Conservation (phyloP, 495 filamentous ascomycete species). For the Penicillium canariense region DNA sequence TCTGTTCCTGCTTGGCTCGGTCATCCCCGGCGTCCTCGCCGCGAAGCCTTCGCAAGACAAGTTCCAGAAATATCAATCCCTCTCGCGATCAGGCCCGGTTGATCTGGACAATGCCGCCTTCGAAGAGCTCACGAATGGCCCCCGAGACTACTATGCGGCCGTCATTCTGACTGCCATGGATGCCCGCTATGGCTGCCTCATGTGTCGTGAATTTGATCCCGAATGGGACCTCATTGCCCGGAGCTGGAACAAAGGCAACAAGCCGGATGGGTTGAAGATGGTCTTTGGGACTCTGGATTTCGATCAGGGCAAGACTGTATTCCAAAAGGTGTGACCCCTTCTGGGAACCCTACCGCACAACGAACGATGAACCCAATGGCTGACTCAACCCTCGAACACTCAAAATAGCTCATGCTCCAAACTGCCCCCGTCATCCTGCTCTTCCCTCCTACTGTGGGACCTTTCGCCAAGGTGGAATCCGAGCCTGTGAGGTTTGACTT, state of each 20-base stretch:
- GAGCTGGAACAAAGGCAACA: conserved; percentile 84
- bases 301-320: conserved; percentile 74
- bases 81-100: conserved; percentile 65
- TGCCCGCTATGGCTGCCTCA: conserved; percentile 75
- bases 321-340: conserved; percentile 66
- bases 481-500: conserved; percentile 86
- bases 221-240: conserved; percentile 88
- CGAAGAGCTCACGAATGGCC: conserved; percentile 66
- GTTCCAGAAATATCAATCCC: conserved; percentile 66
- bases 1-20: conserved; percentile 51
- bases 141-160: conserved; percentile 79
- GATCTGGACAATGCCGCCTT: conserved; percentile 75
- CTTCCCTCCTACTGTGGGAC: conserved; percentile 86
- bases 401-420: conserved; percentile 78
- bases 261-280: conserved; percentile 65
- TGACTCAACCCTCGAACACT: neutral
- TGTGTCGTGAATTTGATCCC: conserved; percentile 88
- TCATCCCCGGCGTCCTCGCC: conserved; percentile 42
- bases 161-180: conserved; percentile 89
- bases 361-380: neutral
- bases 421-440: conserved; percentile 87
- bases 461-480: conserved; percentile 65
- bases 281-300: conserved; percentile 91
- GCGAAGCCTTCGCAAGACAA: conserved; percentile 33
- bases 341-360: too few relatives aligned